Conservation (phyloP, 305 asterid species). For the Solanum chacoense region DNA sequence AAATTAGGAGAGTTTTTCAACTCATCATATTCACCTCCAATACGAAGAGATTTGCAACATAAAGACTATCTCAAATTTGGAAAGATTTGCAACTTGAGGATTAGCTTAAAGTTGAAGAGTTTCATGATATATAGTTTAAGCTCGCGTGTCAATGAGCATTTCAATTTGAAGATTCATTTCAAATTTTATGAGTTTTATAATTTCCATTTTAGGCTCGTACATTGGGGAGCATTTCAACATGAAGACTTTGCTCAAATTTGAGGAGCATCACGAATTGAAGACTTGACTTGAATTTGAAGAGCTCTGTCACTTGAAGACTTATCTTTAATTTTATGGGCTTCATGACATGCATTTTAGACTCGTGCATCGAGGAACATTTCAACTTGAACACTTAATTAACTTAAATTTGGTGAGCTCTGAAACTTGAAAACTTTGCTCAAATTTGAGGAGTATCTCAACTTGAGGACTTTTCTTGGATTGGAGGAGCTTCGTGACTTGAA, state of each 20-base stretch:
- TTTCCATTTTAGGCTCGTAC: too few relatives aligned
- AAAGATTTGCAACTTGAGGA: neutral
- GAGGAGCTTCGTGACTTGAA: neutral
- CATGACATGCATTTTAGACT: neutral
- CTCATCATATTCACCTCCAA: neutral
- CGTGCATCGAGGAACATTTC: neutral
- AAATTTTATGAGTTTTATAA: too few relatives aligned
- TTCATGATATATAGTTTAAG: neutral
- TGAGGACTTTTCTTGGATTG: neutral
- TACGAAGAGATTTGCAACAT: neutral
- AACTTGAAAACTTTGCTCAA: neutral
- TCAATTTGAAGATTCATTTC: neutral
- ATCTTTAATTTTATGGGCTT: neutral
- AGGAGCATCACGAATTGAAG: neutral
- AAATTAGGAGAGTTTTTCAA: neutral
- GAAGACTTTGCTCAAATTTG: neutral
- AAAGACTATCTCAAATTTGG: neutral
- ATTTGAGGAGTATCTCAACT: neutral
- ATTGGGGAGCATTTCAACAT: neutral
- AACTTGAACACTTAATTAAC: neutral
- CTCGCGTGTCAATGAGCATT: neutral
- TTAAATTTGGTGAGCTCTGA: neutral
- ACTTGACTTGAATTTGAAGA: neutral
- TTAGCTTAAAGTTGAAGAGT: neutral
- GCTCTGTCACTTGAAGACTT: neutral